These are phyloP conservation scores for Phytophthora europaea DNA, from an alignment of 352 stramenopile genomes.

Conservation along the genomic window DNA sequence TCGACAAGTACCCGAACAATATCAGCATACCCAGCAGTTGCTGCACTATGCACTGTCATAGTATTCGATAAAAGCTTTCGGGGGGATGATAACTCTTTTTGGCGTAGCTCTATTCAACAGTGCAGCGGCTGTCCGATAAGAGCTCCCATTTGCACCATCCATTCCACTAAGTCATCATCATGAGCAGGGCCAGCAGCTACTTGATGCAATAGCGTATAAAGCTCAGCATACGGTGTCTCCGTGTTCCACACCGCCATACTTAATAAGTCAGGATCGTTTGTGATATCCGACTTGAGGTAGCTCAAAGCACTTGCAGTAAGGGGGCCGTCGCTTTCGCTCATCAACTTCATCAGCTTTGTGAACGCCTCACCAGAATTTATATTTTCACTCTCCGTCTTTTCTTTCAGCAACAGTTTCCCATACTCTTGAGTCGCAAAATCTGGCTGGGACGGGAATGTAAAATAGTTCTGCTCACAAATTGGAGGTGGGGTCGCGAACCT, in stretches of 20 bases:
- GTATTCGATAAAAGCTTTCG: constrained; percentile 13
- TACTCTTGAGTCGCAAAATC: constrained; percentile 27
- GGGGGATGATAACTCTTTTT: background rate
- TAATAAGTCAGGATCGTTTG: background rate
- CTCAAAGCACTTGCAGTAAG: background rate
- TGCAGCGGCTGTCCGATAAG: constrained; percentile 9
- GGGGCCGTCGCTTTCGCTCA: background rate
- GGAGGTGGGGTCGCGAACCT: constrained; percentile 28
- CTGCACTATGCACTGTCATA: constrained; percentile 34
- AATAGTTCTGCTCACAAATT: constrained; percentile 14
- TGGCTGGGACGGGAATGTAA: constrained; percentile 17
- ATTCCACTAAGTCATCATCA: background rate
- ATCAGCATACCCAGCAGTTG: constrained; percentile 20
- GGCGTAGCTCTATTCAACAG: constrained; percentile 3
- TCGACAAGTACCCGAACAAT: constrained; percentile 36
- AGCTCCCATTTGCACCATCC: background rate
- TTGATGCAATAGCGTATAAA: background rate
- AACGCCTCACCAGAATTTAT: background rate
- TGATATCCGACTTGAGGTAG: background rate
- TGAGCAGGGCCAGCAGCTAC: background rate
- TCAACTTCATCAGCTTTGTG: background rate
- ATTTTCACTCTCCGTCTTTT: background rate
- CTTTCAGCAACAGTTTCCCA: background rate
- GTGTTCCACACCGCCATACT: background rate
- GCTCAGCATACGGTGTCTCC: background rate